Evolutionary conservation across 2,329 filamentous ascomycete genomes (phyloP).

Genomic region (Pseudocercospora musae): DNA sequence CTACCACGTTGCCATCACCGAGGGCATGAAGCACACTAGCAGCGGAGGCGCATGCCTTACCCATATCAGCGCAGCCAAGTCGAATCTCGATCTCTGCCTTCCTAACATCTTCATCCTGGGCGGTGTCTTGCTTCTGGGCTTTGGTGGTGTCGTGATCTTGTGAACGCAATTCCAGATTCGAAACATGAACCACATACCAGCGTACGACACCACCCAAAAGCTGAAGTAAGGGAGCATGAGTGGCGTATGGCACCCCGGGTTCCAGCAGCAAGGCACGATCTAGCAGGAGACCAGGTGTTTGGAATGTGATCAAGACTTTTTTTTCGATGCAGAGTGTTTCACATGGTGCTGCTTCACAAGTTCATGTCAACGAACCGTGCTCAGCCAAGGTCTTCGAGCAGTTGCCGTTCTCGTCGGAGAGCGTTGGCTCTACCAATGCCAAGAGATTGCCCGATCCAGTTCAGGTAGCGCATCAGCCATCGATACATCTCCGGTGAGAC

Average conservation of each 20-base stretch:
- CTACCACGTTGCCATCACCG: slow-evolving; percentile 22
- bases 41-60: slow-evolving; percentile 19
- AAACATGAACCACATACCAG: neutral
- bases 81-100: neutral
- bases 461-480: slow-evolving; percentile 8
- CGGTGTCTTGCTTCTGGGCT: neutral
- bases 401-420: neutral
- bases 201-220: neutral
- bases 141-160: neutral
- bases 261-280: neutral
- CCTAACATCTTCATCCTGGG: neutral
- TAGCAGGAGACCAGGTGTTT: neutral
- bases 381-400: neutral
- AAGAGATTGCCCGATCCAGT: slow-evolving; percentile 2
- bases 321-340: neutral
- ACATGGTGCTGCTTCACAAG: neutral
- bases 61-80: slow-evolving; percentile 6
- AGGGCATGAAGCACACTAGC: slow-evolving; percentile 19
- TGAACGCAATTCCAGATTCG: neutral
- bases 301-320: neutral
- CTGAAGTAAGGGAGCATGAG: neutral
- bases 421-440: neutral
- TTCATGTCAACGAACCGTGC: neutral
- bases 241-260: neutral
- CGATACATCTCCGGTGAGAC: slow-evolving; percentile 5